Conservation (phyloP, 495 filamentous ascomycete species). For the Lasiosphaeriaceae sp. region DNA sequence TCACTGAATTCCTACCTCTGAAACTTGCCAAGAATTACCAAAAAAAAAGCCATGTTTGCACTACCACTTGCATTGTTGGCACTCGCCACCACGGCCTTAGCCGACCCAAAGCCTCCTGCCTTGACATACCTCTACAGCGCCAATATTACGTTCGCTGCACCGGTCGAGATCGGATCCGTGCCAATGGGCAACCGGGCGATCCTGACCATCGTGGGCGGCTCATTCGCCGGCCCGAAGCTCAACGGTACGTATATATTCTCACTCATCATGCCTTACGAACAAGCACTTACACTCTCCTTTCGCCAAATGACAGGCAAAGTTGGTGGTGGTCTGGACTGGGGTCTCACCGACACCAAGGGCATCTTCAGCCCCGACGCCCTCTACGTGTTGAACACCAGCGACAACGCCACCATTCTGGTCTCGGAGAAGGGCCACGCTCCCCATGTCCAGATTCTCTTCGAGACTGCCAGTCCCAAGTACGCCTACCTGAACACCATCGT, state of each 20-base stretch:
- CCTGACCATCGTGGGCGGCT: slow-evolving; percentile 9
- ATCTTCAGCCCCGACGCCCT: slow-evolving; percentile 23
- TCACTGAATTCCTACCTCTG: no score
- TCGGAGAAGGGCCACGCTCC: slow-evolving; percentile 23
- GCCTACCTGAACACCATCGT: slow-evolving; percentile 18
- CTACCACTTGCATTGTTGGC: background rate
- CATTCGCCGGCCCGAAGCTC: slow-evolving; percentile 15
- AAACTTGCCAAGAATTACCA: no score
- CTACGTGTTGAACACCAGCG: slow-evolving; percentile 19
- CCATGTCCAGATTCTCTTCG: slow-evolving; percentile 21
- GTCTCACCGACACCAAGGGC: slow-evolving; percentile 18
- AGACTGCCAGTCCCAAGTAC: slow-evolving; percentile 23
- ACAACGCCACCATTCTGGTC: slow-evolving; percentile 22
- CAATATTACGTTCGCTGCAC: slow-evolving; percentile 8
- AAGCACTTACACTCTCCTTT: background rate
- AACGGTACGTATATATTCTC: slow-evolving; percentile 5
- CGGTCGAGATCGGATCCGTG: slow-evolving; percentile 7
- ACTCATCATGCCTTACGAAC: background rate
- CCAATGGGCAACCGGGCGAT: slow-evolving; percentile 9
- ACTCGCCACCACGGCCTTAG: background rate
- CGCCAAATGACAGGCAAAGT: slow-evolving; percentile 17
- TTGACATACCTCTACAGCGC: slow-evolving; percentile 10
- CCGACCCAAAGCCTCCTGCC: slow-evolving; percentile 5
- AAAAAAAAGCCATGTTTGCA: background rate
- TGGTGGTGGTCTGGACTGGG: slow-evolving; percentile 20